Percentiles rank a stretch among this genome's conserved stretches.
Evolutionary conservation across 2,329 filamentous ascomycete species (phyloP).

Genomic region (Ascochyta rabiei): DNA sequence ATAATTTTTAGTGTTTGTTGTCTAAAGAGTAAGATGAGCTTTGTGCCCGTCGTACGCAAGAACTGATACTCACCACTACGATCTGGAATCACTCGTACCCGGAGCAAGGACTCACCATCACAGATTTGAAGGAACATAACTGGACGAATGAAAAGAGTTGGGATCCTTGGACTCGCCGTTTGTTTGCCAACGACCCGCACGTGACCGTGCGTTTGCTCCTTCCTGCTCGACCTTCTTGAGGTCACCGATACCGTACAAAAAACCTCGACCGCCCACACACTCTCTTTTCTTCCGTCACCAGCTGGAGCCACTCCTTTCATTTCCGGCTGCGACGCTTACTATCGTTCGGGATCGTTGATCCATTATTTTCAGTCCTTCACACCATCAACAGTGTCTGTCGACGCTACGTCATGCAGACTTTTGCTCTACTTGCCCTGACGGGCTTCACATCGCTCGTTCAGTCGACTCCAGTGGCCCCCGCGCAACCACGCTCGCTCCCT

Average conservation of each 20-base stretch:
- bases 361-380: slow-evolving; percentile 7
- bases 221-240: slow-evolving; percentile 19
- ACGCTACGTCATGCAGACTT: slow-evolving; percentile 29
- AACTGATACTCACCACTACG: slow-evolving; percentile 1
- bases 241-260: slow-evolving; percentile 8
- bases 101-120: slow-evolving; percentile 1
- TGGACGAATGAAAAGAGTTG: slow-evolving; percentile 14
- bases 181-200: slow-evolving; percentile 1
- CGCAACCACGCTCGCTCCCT: slow-evolving; percentile 19
- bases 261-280: not conserved
- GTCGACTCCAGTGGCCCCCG: slow-evolving; percentile 34
- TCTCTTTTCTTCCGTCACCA: slow-evolving; percentile 3
- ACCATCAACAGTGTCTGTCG: slow-evolving; percentile 2
- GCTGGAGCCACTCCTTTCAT: slow-evolving; percentile 8
- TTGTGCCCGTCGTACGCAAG: slow-evolving; percentile 13
- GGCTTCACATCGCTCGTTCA: slow-evolving; percentile 29
- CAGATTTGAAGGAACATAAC: slow-evolving; percentile 1
- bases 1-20: slow-evolving; percentile 19
- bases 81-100: not conserved
- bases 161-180: slow-evolving; percentile 1
- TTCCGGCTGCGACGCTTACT: not conserved
- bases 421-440: slow-evolving; percentile 27
- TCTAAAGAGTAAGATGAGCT: slow-evolving; percentile 13
- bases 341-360: slow-evolving; percentile 10
- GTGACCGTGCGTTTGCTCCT: slow-evolving; percentile 16